Percentiles rank a stretch among this genome's conserved stretches.
These are phyloP conservation scores for Fusarium sp. DNA, from an alignment of 2,329 filamentous ascomycete genomes.

Conservation along the genomic window DNA sequence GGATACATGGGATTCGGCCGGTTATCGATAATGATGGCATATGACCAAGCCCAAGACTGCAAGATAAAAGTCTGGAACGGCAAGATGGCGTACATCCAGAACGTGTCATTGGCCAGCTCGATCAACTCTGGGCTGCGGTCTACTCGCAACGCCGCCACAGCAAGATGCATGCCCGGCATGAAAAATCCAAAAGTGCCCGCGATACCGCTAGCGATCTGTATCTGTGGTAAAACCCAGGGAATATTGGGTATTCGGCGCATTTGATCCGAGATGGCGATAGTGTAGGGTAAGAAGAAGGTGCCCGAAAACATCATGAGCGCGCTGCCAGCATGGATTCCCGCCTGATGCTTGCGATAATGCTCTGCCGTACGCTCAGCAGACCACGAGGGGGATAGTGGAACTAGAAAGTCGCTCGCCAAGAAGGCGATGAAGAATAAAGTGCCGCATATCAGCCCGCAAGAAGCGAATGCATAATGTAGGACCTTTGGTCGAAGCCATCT, in stretches of 20 bases:
- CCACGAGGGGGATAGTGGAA: neutral
- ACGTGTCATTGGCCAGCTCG: constrained; percentile 7
- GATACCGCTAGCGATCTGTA: constrained; percentile 11
- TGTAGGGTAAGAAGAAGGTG: constrained; percentile 2
- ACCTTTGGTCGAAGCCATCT: too few relatives aligned
- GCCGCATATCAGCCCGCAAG: neutral
- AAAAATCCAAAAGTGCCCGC: neutral
- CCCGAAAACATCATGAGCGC: constrained; percentile 9
- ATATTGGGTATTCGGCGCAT: constrained; percentile 21
- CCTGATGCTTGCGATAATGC: constrained; percentile 17
- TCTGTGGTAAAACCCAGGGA: neutral
- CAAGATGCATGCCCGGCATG: constrained; percentile 9
- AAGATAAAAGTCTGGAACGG: neutral
- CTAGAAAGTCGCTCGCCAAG: neutral
- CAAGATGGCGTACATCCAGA: constrained; percentile 8
- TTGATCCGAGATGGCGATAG: constrained; percentile 5
- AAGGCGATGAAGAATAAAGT: neutral
- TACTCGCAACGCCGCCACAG: neutral
- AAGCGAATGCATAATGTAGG: neutral
- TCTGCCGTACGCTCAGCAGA: constrained; percentile 11
- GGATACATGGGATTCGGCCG: neutral
- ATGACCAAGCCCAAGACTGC: constrained; percentile 3
- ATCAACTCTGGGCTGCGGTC: constrained; percentile 6
- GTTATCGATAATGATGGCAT: neutral
- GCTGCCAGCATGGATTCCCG: constrained; percentile 12